Evolutionary conservation across 257 asterid species (phyloP).

Genomic region (Solanum chilense): DNA sequence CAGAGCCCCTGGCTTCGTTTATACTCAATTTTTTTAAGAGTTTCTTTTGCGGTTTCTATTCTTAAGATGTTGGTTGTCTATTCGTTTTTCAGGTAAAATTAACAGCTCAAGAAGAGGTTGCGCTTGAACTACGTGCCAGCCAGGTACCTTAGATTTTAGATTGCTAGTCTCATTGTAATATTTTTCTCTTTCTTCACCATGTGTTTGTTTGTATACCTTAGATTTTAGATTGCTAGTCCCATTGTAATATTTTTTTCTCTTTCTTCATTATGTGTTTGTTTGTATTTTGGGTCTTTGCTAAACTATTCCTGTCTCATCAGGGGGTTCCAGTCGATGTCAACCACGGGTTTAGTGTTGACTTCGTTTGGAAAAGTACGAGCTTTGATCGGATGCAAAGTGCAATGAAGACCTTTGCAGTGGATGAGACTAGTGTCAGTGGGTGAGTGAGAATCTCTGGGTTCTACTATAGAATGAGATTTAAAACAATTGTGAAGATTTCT

Average conservation of each 20-base stretch:
- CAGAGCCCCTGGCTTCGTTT: too few relatives aligned
- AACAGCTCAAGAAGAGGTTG: constrained; percentile 99
- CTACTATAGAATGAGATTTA: neutral
- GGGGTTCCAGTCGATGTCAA: constrained; percentile 86
- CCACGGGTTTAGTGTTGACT: constrained; percentile 94
- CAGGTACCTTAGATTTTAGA: constrained; percentile 40
- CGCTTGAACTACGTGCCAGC: constrained; percentile 95
- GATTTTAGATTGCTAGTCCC: neutral
- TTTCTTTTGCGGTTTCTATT: neutral
- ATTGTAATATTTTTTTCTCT: neutral
- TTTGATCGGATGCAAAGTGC: constrained; percentile 99
- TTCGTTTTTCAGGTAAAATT: constrained; percentile 57
- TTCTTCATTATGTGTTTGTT: neutral
- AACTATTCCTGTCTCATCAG: constrained; percentile 25
- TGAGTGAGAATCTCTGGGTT: constrained; percentile 22
- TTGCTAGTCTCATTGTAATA: neutral
- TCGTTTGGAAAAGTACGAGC: constrained; percentile 99
- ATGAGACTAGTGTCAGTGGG: constrained; percentile 99
- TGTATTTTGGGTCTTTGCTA: constrained; percentile 1
- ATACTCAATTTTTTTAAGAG: neutral
- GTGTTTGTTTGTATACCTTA: neutral
- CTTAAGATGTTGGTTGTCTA: neutral
- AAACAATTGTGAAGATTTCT: neutral
- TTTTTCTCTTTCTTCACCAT: neutral
- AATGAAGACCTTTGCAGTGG: constrained; percentile 97